Base-by-base conservation (phyloP, 1,284 basidiomycete genomes). In the Rhodotorula sp. region DNA sequence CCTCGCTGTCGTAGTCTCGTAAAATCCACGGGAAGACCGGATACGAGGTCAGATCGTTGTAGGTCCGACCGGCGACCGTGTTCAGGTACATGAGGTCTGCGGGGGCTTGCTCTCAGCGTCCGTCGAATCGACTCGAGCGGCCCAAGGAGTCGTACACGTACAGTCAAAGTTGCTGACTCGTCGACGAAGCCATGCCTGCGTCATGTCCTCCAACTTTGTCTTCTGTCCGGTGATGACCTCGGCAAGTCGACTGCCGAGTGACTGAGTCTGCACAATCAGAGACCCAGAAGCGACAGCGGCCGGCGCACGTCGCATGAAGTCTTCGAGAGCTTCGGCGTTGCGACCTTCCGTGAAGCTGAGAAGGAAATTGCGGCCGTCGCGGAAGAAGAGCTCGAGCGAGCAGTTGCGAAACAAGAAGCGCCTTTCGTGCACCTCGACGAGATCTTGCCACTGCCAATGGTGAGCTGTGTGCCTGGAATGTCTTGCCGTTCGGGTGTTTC, bases 391-490 rank as follows among this genome's bases (percentile, higher is more conserved):
- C 68, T 81, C 80, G 54, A 81, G 70, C 3, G 88, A 93, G 51
- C 95, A 91, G 78, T 95, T 91, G 44, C 91, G 87, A 81, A 96
- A 95, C 44, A 95, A 80, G 82, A 92, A 95, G 1, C 88, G 88
- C 69, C 91, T 88, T 79, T 91, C 89, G 71, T 90, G 89, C 77
- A 86, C 89, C 44, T 87, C 87, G 26, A 88, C 84, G 49, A 96
- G 84, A 77, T 94, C 90, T 46, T 87, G 85, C 77, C 92, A 91
- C 1, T 86, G 81, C 91, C 91, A 93, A 71, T n/a, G 56, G 20
- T n/a, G 56, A 63, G 48, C 51, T 51, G 53, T 62, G 62, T 65
- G 56, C 64, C 30, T 57, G 49, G 44, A 18, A 26, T 48, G 15
- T 76, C 84, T 74, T 67, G 84, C 70, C 88, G 89, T 57, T 89